Evolutionary conservation across 306 rosid species (phyloP).

Genomic region (Prunus kanzakura): DNA sequence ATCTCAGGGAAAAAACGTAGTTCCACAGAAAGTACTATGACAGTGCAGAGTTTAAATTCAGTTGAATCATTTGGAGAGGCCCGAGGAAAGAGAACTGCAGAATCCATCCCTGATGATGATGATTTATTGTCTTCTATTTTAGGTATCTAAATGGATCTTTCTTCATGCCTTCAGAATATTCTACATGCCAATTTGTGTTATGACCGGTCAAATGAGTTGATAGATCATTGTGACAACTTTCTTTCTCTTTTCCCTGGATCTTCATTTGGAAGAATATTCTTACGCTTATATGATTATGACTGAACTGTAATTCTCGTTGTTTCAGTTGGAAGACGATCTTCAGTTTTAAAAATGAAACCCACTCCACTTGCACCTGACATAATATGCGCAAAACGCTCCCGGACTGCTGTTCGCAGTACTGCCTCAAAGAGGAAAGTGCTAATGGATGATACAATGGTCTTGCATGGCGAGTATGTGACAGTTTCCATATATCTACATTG

Average conservation of each 20-base stretch:
- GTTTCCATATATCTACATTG: conserved; percentile 20
- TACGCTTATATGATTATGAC: conserved; percentile 19
- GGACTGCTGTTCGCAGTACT: conserved; percentile 56
- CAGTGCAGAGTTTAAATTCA: conserved; percentile 66
- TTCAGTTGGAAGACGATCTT: conserved; percentile 87
- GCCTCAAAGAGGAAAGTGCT: conserved; percentile 85
- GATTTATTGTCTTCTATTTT: conserved; percentile 94
- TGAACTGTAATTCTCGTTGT: conserved; percentile 34
- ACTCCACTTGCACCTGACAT: conserved; percentile 65
- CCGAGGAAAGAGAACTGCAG: conserved; percentile 54
- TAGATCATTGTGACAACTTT: background rate
- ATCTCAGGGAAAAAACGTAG: conserved; percentile 77
- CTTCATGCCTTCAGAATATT: conserved; percentile 8
- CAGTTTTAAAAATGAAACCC: conserved; percentile 77
- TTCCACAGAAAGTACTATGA: conserved; percentile 77
- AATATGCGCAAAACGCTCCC: conserved; percentile 49
- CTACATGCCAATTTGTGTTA: background rate
- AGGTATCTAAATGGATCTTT: conserved; percentile 47
- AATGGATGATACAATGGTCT: conserved; percentile 92
- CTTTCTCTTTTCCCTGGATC: background rate
- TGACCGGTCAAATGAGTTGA: conserved; percentile 14
- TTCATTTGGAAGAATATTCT: background rate
- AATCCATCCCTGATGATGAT: conserved; percentile 87
- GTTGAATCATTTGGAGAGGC: conserved; percentile 62
- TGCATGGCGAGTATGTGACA: conserved; percentile 96